Base-by-base conservation (phyloP, 2,329 filamentous ascomycete species). In the Cytospora piceicola region DNA sequence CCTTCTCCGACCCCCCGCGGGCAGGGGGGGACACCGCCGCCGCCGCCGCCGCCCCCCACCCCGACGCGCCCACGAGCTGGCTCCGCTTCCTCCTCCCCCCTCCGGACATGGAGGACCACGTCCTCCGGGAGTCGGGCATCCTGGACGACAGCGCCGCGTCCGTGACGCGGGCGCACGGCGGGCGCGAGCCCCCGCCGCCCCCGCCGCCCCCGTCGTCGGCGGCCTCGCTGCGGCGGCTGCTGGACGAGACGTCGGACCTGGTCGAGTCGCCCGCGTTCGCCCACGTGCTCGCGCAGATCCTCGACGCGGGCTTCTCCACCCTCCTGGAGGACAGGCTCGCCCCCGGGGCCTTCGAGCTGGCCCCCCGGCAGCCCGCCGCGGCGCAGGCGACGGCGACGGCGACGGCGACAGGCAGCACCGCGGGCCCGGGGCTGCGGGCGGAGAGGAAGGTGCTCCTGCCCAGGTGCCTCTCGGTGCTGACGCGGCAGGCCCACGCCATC, bases 181-280 rank as follows among this genome's bases (percentile, higher is more conserved):
- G 34, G 62, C 22, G 57, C 30, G 52, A 63, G 5, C 36, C 34
- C 32, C 64, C 72, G 17, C 69, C 72, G 32, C 73, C 75, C 17
- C 66, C 76, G 3, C 73, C 77, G 9, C 72, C 76, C 4, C 73
- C 80, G 2, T 72, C 79, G n/a, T 82, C 84, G n/a, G 75, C 83
- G 14, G 76, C 79, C 8, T 86, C 88, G 1, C 86, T 99, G 64
- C 88, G 94, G 64, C 90, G 91, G 65, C 85, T 99, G 24, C 86
- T 99, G 1, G 94, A 99, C 75, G 95, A 99, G 81, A 98, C 95
- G 2, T 92, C 94, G 49, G 95, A 99, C 75, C 85, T 99, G 29
- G 90, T 98, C 74, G 95, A 99, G 74, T 97, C 95, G 1, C 95
- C 95, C 0, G 87, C 92, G 42, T 98, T 98, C 78, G 86, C 89